Evolutionary conservation across 192 early-diverging fungal species (phyloP).

Genomic region (Glomus cerebriforme): DNA sequence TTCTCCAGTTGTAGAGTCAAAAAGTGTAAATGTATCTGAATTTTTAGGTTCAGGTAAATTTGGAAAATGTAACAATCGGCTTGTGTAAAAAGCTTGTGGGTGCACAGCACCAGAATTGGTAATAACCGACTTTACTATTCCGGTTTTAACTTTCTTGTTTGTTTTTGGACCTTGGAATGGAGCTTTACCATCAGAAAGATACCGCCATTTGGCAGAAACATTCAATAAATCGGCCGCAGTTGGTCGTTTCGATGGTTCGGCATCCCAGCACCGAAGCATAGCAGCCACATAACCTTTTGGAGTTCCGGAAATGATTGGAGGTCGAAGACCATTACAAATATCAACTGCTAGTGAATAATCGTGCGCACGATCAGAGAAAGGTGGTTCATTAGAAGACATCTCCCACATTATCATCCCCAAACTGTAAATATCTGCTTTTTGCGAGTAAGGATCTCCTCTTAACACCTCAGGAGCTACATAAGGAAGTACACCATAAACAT

Average conservation of each 20-base stretch:
- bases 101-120: slow-evolving; percentile 1
- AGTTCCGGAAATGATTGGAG: slow-evolving; percentile 43
- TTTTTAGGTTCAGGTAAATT: slow-evolving; percentile 24
- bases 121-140: neutral
- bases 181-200: slow-evolving; percentile 14
- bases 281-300: slow-evolving; percentile 40
- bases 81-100: slow-evolving; percentile 29
- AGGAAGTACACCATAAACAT: slow-evolving; percentile 17
- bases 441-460: neutral
- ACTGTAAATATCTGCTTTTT: slow-evolving; percentile 44
- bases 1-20: slow-evolving; percentile 21
- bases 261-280: slow-evolving; percentile 46
- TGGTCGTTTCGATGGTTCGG: slow-evolving; percentile 35
- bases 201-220: slow-evolving; percentile 33
- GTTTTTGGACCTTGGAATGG: slow-evolving; percentile 25
- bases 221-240: slow-evolving; percentile 38
- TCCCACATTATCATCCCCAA: slow-evolving; percentile 52
- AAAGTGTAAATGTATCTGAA: slow-evolving; percentile 19
- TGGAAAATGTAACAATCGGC: slow-evolving; percentile 25
- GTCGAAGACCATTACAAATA: slow-evolving; percentile 38
- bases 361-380: slow-evolving; percentile 39
- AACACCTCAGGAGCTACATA: slow-evolving; percentile 28
- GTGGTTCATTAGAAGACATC: slow-evolving; percentile 44
- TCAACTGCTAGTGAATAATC: slow-evolving; percentile 37
- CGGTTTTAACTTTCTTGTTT: slow-evolving; percentile 14